Base-by-base conservation (phyloP, 768 basidiomycete genomes). In the Mycena galopus region DNA sequence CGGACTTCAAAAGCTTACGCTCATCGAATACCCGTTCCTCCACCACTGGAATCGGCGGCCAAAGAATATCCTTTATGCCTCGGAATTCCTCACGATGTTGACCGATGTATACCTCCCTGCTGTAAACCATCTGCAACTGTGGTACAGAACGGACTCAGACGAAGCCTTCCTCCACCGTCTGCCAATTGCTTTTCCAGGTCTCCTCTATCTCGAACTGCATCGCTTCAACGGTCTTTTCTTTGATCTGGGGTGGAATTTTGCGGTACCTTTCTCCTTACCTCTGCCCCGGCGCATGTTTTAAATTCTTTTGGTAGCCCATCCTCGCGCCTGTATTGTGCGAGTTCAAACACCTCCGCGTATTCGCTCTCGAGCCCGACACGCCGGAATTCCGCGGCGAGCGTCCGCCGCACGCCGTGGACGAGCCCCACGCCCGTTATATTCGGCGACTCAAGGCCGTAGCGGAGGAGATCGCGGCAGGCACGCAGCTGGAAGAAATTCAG, bases 91-190 rank as follows among this genome's bases (percentile, higher is more conserved):
- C 12, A n/a, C 3, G 12, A 35, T 27, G 29, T 12, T 67, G 3
- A 16, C 21, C 30, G 65, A 30, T 25, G 65, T 67, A 5, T 25
- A 47, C 30, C 27, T 58, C 10, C 39, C 65, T 11, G 56, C 56
- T 0, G 56, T 67, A 6, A 67, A 42, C 8, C 21, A 37, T 3
- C 25, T 67, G 25, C 56, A 67, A 27, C 12, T 67, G 8, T 58
- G 65, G 65, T 67, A 67, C 33, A 44, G 1, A 6, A 37, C 44
- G 19, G 56, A 67, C 39, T 2, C n/a, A 11, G 65, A 58, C 16
- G 42, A 33, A 1, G 16, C 1, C 2, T 27, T 58, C n/a, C 44
- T 67, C 8, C 42, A n/a, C 1, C 2, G 8, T 23, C 65, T 67
- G 4, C 39, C 65, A 17, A 19, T 2, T 19, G 53, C 25, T 21